phyloP scores from a whole-genome alignment of 345 rosid genomes.

The Stellera chamaejasme region DNA sequence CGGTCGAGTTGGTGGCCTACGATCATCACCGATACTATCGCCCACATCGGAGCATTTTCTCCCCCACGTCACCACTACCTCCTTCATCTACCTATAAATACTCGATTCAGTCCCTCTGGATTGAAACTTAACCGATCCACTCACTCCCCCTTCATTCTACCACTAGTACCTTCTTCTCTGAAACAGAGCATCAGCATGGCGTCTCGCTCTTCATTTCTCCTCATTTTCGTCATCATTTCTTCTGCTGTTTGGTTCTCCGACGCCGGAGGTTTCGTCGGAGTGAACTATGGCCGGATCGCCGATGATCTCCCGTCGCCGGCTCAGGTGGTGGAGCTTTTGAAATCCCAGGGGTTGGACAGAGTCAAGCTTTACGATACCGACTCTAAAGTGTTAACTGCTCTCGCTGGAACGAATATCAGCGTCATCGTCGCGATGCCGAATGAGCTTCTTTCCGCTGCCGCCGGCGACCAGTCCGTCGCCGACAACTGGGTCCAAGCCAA shows the following conservation, averaged over 20 bases:
- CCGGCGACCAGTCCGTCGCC: slow-evolving; percentile 57
- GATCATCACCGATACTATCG: slow-evolving; percentile 11
- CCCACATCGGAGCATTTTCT: no score
- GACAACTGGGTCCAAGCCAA: slow-evolving; percentile 77
- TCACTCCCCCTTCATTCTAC: slow-evolving; percentile 6
- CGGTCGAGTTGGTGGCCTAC: slow-evolving; percentile 13
- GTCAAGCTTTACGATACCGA: slow-evolving; percentile 83
- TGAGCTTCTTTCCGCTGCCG: slow-evolving; percentile 61
- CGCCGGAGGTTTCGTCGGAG: slow-evolving; percentile 57
- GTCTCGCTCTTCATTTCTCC: slow-evolving; percentile 4
- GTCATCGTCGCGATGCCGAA: slow-evolving; percentile 77
- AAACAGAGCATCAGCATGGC: slow-evolving; percentile 29
- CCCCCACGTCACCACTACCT: no score
- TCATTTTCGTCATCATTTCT: slow-evolving; percentile 20
- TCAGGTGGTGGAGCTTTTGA: slow-evolving; percentile 62
- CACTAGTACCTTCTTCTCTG: background rate
- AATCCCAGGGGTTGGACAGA: slow-evolving; percentile 42
- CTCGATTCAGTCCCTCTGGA: background rate
- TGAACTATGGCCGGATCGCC: slow-evolving; percentile 83
- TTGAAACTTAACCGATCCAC: background rate
- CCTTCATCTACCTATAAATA: slow-evolving; percentile 14
- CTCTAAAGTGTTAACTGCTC: slow-evolving; percentile 51
- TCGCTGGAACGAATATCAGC: slow-evolving; percentile 50
- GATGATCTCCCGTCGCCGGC: slow-evolving; percentile 59
- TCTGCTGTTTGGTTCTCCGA: background rate